Percentiles rank a stretch among this genome's conserved stretches.
Conservation (phyloP, 2,329 filamentous ascomycete species). For the Aureobasidium sp. region DNA sequence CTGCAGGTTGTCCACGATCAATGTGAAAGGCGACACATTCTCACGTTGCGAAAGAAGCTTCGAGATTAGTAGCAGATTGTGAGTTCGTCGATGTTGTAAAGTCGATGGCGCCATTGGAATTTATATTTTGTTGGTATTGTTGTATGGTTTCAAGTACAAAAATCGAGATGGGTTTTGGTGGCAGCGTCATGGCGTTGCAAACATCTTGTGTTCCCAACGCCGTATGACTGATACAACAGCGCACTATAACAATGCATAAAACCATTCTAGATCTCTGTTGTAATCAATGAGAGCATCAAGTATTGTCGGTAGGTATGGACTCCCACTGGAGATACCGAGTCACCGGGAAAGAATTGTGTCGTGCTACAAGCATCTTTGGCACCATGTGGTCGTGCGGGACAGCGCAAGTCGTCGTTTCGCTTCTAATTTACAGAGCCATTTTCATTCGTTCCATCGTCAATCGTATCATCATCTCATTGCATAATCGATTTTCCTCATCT, state of each 20-base stretch:
- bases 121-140: not conserved
- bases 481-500: too few species aligned
- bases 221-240: not conserved
- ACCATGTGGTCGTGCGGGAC: too few species aligned
- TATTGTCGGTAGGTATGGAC: too few species aligned
- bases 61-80: constrained; percentile 76
- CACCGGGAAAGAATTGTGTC: too few species aligned
- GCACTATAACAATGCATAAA: not conserved
- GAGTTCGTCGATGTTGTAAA: constrained; percentile 67
- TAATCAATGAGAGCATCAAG: not conserved
- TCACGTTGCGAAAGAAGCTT: constrained; percentile 74
- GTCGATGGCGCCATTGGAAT: constrained; percentile 49
- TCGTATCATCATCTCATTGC: not conserved
- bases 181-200: not conserved
- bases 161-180: not conserved
- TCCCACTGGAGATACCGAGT: too few species aligned
- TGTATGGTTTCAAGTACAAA: too few species aligned
- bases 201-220: not conserved
- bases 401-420: not conserved
- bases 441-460: not conserved
- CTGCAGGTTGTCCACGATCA: constrained; percentile 78
- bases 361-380: too few species aligned
- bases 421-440: not conserved
- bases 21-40: constrained; percentile 75
- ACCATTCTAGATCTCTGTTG: too few species aligned